These are phyloP conservation scores for Aspergillus sp. DNA, from an alignment of 2,329 filamentous ascomycete species.

Conservation along the genomic window DNA sequence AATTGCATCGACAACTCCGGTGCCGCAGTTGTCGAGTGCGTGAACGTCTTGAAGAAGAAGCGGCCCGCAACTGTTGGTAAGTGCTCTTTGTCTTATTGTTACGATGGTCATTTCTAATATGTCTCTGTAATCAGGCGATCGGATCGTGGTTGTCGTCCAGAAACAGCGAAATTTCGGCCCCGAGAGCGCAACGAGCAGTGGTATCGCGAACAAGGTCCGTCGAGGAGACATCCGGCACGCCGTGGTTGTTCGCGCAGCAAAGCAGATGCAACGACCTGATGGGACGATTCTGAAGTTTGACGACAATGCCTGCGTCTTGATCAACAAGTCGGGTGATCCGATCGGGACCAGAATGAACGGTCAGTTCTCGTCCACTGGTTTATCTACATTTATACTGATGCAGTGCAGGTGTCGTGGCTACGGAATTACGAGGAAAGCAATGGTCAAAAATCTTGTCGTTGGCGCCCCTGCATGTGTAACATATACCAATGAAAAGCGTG, in stretches of 20 bases:
- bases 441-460: constrained; percentile 98
- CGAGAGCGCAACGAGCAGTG: constrained; percentile 64
- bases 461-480: constrained; percentile 72
- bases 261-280: constrained; percentile 79
- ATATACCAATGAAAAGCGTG: constrained; percentile 28
- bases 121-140: constrained; percentile 60
- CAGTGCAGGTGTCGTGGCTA: constrained; percentile 68
- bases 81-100: constrained; percentile 14
- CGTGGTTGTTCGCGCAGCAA: constrained; percentile 84
- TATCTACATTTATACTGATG: constrained; percentile 7
- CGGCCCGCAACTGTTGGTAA: constrained; percentile 76
- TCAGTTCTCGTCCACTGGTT: constrained; percentile 25
- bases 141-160: constrained; percentile 95
- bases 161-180: constrained; percentile 76
- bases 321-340: constrained; percentile 95
- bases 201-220: constrained; percentile 86
- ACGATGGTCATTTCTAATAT: constrained; percentile 1
- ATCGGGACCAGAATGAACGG: constrained; percentile 87
- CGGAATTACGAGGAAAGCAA: constrained; percentile 81
- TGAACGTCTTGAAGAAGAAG: constrained; percentile 87
- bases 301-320: constrained; percentile 94
- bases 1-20: constrained; percentile 99
- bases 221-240: constrained; percentile 95
- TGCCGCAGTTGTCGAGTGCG: constrained; percentile 93
- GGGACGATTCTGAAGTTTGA: constrained; percentile 89